Percentiles rank a stretch among this genome's conserved stretches.
phyloP scores from a whole-genome alignment of 106 monocot genomes.

The Allium fistulosum region DNA sequence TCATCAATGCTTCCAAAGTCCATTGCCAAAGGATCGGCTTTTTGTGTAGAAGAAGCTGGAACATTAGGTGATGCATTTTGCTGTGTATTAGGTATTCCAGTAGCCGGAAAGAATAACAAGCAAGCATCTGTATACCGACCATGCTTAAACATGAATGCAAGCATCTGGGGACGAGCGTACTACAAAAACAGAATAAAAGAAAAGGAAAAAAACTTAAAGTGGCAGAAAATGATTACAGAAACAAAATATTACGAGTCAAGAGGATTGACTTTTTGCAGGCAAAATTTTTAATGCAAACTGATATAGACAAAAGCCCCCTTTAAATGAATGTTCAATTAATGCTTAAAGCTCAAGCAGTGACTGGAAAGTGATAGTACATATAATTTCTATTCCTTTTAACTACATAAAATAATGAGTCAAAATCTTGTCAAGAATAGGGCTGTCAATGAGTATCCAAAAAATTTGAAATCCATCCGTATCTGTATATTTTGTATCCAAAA shows the following conservation, averaged over 20 bases:
- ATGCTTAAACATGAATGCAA: constrained; percentile 94
- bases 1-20: constrained; percentile 96
- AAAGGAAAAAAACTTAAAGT: neutral
- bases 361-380: too few species aligned
- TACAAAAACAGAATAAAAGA: constrained; percentile 17
- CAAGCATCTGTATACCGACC: constrained; percentile 89
- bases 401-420: too few species aligned
- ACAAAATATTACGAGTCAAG: neutral
- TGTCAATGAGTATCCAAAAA: too few species aligned
- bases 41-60: constrained; percentile 37
- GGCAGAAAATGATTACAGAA: neutral
- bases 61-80: constrained; percentile 28
- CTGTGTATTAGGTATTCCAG: constrained; percentile 32
- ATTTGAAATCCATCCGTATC: too few species aligned
- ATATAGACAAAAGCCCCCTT: too few species aligned
- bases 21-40: constrained; percentile 71
- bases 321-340: too few species aligned
- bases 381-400: too few species aligned
- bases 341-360: too few species aligned
- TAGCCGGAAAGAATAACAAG: constrained; percentile 69
- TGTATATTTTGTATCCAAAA: too few species aligned
- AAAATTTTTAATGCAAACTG: too few species aligned
- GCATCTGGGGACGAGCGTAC: constrained; percentile 77
- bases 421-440: too few species aligned
- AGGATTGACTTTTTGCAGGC: too few species aligned